Conservation (phyloP, 192 early-diverging fungal genomes). For the Backusella circina region DNA sequence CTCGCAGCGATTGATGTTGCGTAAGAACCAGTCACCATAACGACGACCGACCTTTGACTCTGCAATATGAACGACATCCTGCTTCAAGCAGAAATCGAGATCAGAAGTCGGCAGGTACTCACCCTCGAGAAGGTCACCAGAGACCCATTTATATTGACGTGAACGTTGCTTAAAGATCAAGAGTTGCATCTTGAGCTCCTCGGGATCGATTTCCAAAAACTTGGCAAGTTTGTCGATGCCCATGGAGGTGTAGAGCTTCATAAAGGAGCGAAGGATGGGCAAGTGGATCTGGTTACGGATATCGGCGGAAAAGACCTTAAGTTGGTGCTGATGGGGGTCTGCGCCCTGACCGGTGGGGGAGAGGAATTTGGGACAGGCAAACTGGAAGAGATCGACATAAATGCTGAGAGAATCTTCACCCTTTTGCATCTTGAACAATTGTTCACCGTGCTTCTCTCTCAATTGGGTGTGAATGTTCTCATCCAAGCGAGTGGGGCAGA, state of each 20-base stretch:
- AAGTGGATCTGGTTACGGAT: conserved; percentile 82
- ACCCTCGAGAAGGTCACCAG: conserved; percentile 80
- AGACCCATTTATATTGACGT: conserved; percentile 81
- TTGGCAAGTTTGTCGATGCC: conserved; percentile 82
- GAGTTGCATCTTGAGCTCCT: conserved; percentile 81
- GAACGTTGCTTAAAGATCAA: conserved; percentile 94
- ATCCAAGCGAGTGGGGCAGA: conserved; percentile 92
- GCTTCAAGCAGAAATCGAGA: conserved; percentile 89
- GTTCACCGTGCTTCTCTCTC: conserved; percentile 92
- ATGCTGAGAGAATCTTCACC: conserved; percentile 78
- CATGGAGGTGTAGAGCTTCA: conserved; percentile 95
- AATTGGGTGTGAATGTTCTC: conserved; percentile 86
- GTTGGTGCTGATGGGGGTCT: conserved; percentile 77
- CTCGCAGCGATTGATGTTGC: conserved; percentile 91
- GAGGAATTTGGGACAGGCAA: conserved; percentile 95
- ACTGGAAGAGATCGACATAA: conserved; percentile 88
- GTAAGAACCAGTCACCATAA: conserved; percentile 95
- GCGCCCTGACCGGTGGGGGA: conserved; percentile 61
- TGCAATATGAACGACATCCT: conserved; percentile 93
- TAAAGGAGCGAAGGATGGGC: conserved; percentile 87
- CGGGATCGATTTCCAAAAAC: conserved; percentile 82
- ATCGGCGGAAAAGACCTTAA: conserved; percentile 82
- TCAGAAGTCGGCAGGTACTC: conserved; percentile 81
- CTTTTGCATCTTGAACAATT: conserved; percentile 82
- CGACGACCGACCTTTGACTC: conserved; percentile 92